These are phyloP conservation scores for Calonectria naviculata DNA, from an alignment of 2,329 filamentous ascomycete species.

Conservation along the genomic window DNA sequence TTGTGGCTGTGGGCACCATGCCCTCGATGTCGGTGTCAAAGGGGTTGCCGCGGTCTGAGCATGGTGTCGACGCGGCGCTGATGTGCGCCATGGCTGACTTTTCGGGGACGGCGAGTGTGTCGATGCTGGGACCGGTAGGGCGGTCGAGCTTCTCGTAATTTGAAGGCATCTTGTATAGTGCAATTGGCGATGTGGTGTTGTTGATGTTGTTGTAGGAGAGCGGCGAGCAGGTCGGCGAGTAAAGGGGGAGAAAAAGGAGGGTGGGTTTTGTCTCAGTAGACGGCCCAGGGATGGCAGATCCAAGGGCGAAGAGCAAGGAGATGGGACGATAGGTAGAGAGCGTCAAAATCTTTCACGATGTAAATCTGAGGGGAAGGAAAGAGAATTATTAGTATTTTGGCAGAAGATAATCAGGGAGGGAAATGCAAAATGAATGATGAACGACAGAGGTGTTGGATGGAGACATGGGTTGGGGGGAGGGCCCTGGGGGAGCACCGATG, in stretches of 20 bases:
- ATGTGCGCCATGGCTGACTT: slow-evolving; percentile 43
- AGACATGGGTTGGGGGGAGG: not conserved
- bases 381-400: not conserved
- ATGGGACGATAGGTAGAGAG: not conserved
- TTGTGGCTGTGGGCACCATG: slow-evolving; percentile 50
- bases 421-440: slow-evolving; percentile 7
- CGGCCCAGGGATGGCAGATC: not conserved
- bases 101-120: slow-evolving; percentile 39
- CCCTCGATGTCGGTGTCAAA: slow-evolving; percentile 71
- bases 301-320: not conserved
- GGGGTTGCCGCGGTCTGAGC: slow-evolving; percentile 58
- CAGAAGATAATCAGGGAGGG: not conserved
- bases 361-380: not conserved
- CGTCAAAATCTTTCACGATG: not conserved
- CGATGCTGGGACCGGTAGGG: slow-evolving; percentile 35
- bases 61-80: slow-evolving; percentile 57
- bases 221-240: slow-evolving; percentile 1
- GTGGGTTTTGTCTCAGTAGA: not conserved
- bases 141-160: slow-evolving; percentile 40
- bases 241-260: not conserved
- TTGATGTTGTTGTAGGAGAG: slow-evolving; percentile 8
- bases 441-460: not conserved
- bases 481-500: not conserved
- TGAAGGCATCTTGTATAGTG: slow-evolving; percentile 35
- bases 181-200: slow-evolving; percentile 3